These are phyloP conservation scores for Hymenotorrendiella dingleyae DNA, from an alignment of 2,329 filamentous ascomycete genomes.

Conservation along the genomic window DNA sequence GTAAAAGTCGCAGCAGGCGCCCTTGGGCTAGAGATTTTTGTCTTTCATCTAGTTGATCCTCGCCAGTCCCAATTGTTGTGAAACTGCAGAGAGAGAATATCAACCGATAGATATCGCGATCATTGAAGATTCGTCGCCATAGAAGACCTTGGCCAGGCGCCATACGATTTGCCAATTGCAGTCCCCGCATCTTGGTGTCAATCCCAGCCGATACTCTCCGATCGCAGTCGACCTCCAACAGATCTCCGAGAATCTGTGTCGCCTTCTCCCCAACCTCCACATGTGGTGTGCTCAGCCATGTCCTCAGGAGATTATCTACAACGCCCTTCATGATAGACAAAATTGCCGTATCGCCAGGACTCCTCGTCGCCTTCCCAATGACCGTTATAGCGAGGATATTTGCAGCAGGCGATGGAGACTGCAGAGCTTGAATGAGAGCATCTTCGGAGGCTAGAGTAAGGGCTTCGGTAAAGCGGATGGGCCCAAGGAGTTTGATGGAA, in stretches of 20 bases:
- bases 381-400: slow-evolving; percentile 53
- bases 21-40: slow-evolving; percentile 32
- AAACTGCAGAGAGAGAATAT: slow-evolving; percentile 37
- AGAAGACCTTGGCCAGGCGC: slow-evolving; percentile 45
- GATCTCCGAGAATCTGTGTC: slow-evolving; percentile 43
- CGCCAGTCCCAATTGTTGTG: slow-evolving; percentile 16
- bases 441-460: slow-evolving; percentile 47
- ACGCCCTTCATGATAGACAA: slow-evolving; percentile 45
- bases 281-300: slow-evolving; percentile 48
- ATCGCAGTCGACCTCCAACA: slow-evolving; percentile 51
- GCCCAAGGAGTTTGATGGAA: slow-evolving; percentile 49
- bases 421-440: slow-evolving; percentile 45
- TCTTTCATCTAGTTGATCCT: slow-evolving; percentile 24
- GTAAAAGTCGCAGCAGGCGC: slow-evolving; percentile 28
- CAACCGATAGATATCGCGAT: slow-evolving; percentile 39
- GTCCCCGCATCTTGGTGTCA: slow-evolving; percentile 29
- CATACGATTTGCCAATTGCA: slow-evolving; percentile 34
- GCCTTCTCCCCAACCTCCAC: slow-evolving; percentile 52
- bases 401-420: slow-evolving; percentile 48
- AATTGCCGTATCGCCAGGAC: slow-evolving; percentile 43
- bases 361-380: slow-evolving; percentile 47
- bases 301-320: slow-evolving; percentile 41
- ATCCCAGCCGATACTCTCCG: slow-evolving; percentile 21
- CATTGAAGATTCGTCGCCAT: slow-evolving; percentile 48
- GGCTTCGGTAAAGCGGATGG: slow-evolving; percentile 45